Conservation (phyloP, 1,284 basidiomycete species). For the Sanghuangporus sanghuang region DNA sequence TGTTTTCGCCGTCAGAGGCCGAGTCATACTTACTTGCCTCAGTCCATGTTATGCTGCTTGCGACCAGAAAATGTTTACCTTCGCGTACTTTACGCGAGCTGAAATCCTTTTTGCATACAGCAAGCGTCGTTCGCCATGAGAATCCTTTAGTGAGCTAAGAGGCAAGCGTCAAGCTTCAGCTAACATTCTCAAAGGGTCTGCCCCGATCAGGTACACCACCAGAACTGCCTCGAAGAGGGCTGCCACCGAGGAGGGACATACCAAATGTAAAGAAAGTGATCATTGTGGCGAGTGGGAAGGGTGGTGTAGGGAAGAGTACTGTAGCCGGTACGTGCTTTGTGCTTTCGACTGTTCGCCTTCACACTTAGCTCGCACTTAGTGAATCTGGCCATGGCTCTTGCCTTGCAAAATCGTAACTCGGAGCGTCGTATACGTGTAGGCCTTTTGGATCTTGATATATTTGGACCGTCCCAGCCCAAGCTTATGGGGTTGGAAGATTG, state of each 20-base stretch:
- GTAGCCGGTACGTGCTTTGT: slow-evolving; percentile 61
- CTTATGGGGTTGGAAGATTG: slow-evolving; percentile 85
- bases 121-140: slow-evolving; percentile 28
- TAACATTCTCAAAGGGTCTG: slow-evolving; percentile 39
- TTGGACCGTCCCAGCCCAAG: slow-evolving; percentile 94
- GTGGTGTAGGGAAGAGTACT: slow-evolving; percentile 96
- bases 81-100: background rate
- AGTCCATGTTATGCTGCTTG: background rate
- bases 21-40: background rate
- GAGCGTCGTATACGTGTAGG: slow-evolving; percentile 62
- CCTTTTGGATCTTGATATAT: slow-evolving; percentile 91
- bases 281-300: slow-evolving; percentile 91
- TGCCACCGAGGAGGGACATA: slow-evolving; percentile 51
- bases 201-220: slow-evolving; percentile 43
- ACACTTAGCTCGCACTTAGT: slow-evolving; percentile 37
- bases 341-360: background rate
- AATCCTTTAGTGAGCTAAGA: slow-evolving; percentile 37
- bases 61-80: background rate
- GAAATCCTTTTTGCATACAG: background rate
- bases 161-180: background rate
- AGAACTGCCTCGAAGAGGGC: slow-evolving; percentile 57
- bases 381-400: slow-evolving; percentile 79
- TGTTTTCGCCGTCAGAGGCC: too few species aligned
- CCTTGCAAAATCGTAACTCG: slow-evolving; percentile 36
- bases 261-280: slow-evolving; percentile 71